These are phyloP conservation scores for Thraustochytrium striatum DNA, from an alignment of 352 stramenopile species.

Conservation along the genomic window DNA sequence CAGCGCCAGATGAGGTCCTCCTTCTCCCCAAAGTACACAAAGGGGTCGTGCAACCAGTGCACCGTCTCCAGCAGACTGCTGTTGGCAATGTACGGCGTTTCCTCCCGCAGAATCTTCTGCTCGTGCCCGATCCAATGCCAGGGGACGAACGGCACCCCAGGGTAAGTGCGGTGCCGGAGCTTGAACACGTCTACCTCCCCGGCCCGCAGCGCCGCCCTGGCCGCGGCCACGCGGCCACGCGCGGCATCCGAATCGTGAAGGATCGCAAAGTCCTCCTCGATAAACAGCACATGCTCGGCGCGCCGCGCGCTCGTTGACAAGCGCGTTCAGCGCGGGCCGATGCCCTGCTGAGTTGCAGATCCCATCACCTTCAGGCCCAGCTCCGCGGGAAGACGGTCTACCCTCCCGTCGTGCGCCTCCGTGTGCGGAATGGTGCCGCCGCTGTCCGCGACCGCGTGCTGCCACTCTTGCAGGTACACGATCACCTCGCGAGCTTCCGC, in stretches of 20 bases:
- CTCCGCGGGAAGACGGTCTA: not conserved
- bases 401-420: not conserved
- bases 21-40: not conserved
- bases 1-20: conserved; percentile 12
- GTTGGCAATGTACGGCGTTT: conserved; percentile 45
- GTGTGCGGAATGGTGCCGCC: not conserved
- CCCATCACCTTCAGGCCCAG: conserved; percentile 5
- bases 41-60: conserved; percentile 33
- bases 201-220: not conserved
- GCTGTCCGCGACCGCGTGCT: not conserved
- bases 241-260: too few species aligned
- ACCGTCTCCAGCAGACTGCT: conserved; percentile 37
- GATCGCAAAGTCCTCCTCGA: conserved; percentile 43
- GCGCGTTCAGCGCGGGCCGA: conserved; percentile 31
- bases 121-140: conserved; percentile 36
- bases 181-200: conserved; percentile 36
- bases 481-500: not conserved
- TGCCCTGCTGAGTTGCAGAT: not conserved
- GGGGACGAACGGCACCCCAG: conserved; percentile 36
- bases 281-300: conserved; percentile 34
- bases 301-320: not conserved
- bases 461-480: conserved; percentile 44
- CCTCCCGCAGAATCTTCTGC: not conserved
- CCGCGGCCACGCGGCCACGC: not conserved
- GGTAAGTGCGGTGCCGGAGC: conserved; percentile 7